phyloP scores from a whole-genome alignment of 208 protist genomes.

The Leishmania major region DNA sequence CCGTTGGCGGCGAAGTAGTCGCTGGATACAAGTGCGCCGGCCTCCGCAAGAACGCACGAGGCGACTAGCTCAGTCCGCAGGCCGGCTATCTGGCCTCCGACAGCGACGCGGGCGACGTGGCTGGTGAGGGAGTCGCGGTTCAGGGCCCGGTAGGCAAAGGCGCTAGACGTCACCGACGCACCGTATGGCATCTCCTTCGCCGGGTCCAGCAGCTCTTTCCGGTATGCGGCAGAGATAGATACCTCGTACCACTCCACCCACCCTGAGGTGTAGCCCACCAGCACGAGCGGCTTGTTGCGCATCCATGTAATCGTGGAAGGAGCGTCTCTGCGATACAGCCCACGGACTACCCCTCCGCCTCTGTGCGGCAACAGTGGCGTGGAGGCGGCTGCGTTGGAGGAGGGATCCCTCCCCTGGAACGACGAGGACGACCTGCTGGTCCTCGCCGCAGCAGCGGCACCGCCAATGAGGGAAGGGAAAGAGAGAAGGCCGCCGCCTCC shows the following conservation, averaged over 20 bases:
- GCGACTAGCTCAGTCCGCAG: conserved; percentile 38
- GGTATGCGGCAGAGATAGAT: conserved; percentile 32
- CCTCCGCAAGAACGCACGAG: conserved; percentile 37
- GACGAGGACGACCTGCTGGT: neutral
- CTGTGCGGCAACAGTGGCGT: neutral
- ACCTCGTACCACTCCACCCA: conserved; percentile 82
- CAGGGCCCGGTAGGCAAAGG: conserved; percentile 31
- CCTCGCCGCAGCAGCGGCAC: neutral
- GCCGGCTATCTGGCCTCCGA: conserved; percentile 42
- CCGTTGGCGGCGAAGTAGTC: conserved; percentile 75
- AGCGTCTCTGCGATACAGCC: conserved; percentile 11
- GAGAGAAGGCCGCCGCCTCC: neutral
- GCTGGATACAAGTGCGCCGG: conserved; percentile 61
- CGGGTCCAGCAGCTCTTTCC: conserved; percentile 31
- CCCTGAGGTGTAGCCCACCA: conserved; percentile 74
- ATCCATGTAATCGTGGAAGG: conserved; percentile 89
- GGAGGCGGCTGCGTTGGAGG: neutral
- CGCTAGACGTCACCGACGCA: conserved; percentile 18
- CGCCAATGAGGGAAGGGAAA: neutral
- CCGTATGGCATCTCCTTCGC: conserved; percentile 26
- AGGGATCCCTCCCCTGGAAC: neutral
- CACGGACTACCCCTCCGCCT: neutral
- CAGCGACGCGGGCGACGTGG: conserved; percentile 25
- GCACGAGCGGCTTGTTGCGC: conserved; percentile 74
- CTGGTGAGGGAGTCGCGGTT: conserved; percentile 24